phyloP scores from a whole-genome alignment of 2,329 filamentous ascomycete genomes.

The Fusarium citri region DNA sequence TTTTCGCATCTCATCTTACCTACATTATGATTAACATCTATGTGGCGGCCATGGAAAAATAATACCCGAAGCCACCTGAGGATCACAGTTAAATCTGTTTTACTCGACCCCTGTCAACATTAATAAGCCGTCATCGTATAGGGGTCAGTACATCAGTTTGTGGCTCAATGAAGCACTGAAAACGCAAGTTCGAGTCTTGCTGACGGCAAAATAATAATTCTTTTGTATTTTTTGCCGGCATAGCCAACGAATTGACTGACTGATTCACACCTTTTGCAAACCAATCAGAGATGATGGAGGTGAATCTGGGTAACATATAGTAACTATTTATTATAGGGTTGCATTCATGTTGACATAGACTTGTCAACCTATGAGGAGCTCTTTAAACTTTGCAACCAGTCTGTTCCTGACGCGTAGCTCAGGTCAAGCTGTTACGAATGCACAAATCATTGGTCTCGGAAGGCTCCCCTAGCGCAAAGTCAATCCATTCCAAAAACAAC shows the following conservation, averaged over 20 bases:
- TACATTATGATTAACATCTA: too few species aligned
- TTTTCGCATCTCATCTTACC: fast-evolving
- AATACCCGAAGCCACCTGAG: not conserved
- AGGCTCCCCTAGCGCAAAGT: not conserved
- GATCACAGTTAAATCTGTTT: not conserved
- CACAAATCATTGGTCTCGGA: not conserved
- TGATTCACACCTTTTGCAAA: not conserved
- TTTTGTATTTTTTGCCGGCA: not conserved
- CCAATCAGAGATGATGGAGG: not conserved
- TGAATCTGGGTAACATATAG: not conserved
- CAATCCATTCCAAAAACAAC: not conserved
- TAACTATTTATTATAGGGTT: not conserved
- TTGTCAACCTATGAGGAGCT: not conserved
- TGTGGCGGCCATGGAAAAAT: not conserved
- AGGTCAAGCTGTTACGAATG: not conserved
- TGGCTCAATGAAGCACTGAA: not conserved
- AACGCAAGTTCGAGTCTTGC: not conserved
- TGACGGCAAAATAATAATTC: not conserved
- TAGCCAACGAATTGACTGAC: not conserved
- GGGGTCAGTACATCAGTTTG: not conserved
- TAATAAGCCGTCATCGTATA: not conserved
- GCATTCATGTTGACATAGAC: not conserved
- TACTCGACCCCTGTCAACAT: not conserved
- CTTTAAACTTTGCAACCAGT: not conserved
- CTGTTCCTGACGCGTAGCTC: not conserved